Base-by-base conservation (phyloP, 768 basidiomycete genomes). In the Lentinula edodes region DNA sequence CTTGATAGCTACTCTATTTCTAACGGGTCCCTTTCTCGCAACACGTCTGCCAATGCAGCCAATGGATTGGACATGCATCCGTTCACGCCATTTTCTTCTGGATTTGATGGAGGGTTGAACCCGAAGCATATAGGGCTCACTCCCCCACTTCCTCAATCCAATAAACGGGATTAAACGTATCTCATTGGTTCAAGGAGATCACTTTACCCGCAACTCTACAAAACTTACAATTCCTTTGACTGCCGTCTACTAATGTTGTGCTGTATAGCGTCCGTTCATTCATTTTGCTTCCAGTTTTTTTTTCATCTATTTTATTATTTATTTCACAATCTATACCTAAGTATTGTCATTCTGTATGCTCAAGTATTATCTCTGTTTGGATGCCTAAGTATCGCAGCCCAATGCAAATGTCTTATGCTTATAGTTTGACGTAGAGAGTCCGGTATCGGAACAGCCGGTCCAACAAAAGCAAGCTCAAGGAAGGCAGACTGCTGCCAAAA, bases 81-180 rank as follows among this genome's bases (percentile, higher is more conserved):
- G 6, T 82, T 83, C 66, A 79, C 80, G 1, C 81, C 83, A 1
- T 82, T 84, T 66, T 69, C 71, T 16, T 64, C 74, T 6, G 75
- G 71, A 6, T 79, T 78, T 63, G 76, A 76, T 12, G 60, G 65
- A 23, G 58, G 61, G 8, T 53, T 68, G 18, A 69, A 68, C 18
- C 42, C 54, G 38, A 51, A 28, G 52, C 12, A n/a, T 13, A 13
- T 52, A 4, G 50, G 51, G 12, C 15, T 52, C 0, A 9, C 45
- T 28, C 42, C 52, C 12, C 28, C 61, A 10, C 61, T 52, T 20
- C 50, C 61, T 43, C 18, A 38, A 13, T 46, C 61, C 8, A 56
- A 43, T 34, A 8, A 42, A 15, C 41, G 55, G 13, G 18, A 56
- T 43, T 32, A 43, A 42, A 6, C 28, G 28, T 28, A 28, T 16